Base-by-base conservation (phyloP, 2,329 filamentous ascomycete genomes). In the Cercospora zeina region DNA sequence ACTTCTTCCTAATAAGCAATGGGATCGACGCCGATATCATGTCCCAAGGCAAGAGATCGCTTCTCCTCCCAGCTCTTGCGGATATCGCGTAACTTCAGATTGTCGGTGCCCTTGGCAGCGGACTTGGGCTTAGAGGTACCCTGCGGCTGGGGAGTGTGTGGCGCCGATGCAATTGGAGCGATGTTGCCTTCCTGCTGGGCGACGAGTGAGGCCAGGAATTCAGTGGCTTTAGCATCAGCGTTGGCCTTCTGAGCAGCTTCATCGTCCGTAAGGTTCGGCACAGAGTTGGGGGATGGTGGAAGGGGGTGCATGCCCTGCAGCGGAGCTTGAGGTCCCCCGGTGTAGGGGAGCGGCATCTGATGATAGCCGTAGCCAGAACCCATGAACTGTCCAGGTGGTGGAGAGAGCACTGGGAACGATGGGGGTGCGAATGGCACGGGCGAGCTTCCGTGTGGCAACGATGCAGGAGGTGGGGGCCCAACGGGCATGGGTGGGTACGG, bases 81-180 rank as follows among this genome's bases (percentile, higher is more conserved):
- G 30, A 36, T 45, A 49, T 61, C 58, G 39, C 36, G 14, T 31
- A 61, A 53, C 58, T 36, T 27, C 36, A 49, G 36, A 5, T 61
- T 51, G 16, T 31, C 51, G 24, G 3, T 3, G 24, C 13, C 47
- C 51, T 61, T 61, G 8, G 34, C 51, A 39, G 37, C 30, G 50
- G 50, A 54, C 39, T 61, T 61, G 11, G 37, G 30, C 58, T 39
- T 56, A 30, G 54, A 16, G 19, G 16, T 10, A 24, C 14, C 24
- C 21, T 34, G 19, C 24, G 54, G 34, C 36, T 45, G 54, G 42
- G 54, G 37, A 13, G 54, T 39, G 37, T 11, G 16, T 13, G 54
- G 24, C 5, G 31, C 21, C 11, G 54, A 19, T 39, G 54, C 14
- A 24, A 19, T 9, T 24, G 19, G 31, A 39, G 54, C 54, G 19